Conservation (phyloP, 441 rosid species). For the Pelargonium australe region DNA sequence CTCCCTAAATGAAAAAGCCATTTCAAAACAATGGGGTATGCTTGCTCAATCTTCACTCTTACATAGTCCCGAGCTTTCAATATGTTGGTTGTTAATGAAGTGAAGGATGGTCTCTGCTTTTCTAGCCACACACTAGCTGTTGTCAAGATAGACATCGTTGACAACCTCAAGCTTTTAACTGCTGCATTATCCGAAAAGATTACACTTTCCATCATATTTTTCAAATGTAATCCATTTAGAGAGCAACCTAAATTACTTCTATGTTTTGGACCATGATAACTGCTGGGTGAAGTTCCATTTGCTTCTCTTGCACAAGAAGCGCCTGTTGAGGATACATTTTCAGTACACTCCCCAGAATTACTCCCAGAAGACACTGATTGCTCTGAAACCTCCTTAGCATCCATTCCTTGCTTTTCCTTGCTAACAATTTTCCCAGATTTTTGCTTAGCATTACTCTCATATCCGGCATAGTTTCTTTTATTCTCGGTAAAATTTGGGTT, state of each 20-base stretch:
- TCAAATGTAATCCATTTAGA: slow-evolving; percentile 38
- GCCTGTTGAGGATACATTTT: slow-evolving; percentile 28
- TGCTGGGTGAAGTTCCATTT: slow-evolving; percentile 28
- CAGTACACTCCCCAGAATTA: slow-evolving; percentile 29
- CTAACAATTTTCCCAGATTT: slow-evolving; percentile 23
- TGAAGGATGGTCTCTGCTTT: slow-evolving; percentile 48
- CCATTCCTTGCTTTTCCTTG: slow-evolving; percentile 35
- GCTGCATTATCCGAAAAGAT: slow-evolving; percentile 40
- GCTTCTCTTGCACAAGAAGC: slow-evolving; percentile 28
- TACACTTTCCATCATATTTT: slow-evolving; percentile 38
- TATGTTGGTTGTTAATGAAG: slow-evolving; percentile 31
- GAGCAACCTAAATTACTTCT: slow-evolving; percentile 31
- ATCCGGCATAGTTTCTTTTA: slow-evolving; percentile 17
- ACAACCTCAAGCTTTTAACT: slow-evolving; percentile 43
- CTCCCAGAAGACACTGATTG: slow-evolving; percentile 27
- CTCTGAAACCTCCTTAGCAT: slow-evolving; percentile 24
- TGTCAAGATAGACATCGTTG: slow-evolving; percentile 31
- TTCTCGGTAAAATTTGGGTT: slow-evolving; percentile 28
- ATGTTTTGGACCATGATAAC: slow-evolving; percentile 31
- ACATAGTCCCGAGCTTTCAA: slow-evolving; percentile 41
- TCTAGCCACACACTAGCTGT: slow-evolving; percentile 52
- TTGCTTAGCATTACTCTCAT: slow-evolving; percentile 29
- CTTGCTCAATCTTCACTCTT: slow-evolving; percentile 40
- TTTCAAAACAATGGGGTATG: slow-evolving; percentile 54
- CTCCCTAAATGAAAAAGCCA: slow-evolving; percentile 65